Conservation (phyloP, 176 grass and related monocot genomes). For the Coix lacrymajobi region DNA sequence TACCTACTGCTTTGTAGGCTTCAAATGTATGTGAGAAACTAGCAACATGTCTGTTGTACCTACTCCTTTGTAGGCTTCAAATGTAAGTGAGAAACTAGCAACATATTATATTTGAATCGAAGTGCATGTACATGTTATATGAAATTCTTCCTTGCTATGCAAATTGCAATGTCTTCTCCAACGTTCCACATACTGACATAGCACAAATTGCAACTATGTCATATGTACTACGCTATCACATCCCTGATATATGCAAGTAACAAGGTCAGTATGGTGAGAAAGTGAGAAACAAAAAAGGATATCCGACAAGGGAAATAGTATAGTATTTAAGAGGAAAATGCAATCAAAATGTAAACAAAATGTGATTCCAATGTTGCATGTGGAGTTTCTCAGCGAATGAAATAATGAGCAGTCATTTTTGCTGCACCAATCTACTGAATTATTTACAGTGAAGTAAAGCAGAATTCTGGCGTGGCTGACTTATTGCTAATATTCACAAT, state of each 20-base stretch:
- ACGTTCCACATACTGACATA: neutral
- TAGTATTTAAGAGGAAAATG: no score
- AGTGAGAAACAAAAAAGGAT: neutral
- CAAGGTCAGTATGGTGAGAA: no score
- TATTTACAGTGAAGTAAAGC: slow-evolving; percentile 9
- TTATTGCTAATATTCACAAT: slow-evolving; percentile 12
- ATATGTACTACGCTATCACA: no score
- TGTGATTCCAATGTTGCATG: no score
- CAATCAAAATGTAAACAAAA: neutral
- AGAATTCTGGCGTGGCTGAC: neutral
- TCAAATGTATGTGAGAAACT: slow-evolving; percentile 27
- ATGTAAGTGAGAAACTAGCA: slow-evolving; percentile 23
- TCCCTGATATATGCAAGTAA: no score
- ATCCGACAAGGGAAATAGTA: no score
- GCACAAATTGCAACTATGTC: no score
- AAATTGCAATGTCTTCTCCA: neutral
- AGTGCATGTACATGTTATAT: slow-evolving; percentile 12
- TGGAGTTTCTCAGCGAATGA: no score
- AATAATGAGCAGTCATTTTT: neutral
- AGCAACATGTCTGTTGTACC: neutral
- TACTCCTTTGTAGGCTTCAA: slow-evolving; percentile 31
- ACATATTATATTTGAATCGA: slow-evolving; percentile 24
- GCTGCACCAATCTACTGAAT: neutral
- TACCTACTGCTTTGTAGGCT: slow-evolving; percentile 28
- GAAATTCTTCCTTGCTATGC: no score